phyloP scores from a whole-genome alignment of 148 eudicot genomes.

The Fagopyrum homotropicum region DNA sequence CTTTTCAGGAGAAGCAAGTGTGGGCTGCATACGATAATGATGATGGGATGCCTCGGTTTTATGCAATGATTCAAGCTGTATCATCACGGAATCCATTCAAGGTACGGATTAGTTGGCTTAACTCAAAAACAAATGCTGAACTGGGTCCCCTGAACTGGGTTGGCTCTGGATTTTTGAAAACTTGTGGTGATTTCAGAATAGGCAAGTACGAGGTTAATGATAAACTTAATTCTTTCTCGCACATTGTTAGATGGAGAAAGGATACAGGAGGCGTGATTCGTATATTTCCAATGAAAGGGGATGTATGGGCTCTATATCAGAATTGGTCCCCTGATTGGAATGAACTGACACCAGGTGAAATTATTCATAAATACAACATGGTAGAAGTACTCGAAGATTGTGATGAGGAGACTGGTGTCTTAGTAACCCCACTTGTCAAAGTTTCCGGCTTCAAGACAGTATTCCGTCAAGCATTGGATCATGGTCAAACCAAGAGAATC shows the following conservation, averaged over 20 bases:
- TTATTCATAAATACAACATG: constrained; percentile 56
- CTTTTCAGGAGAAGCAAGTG: constrained; percentile 54
- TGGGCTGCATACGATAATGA: constrained; percentile 63
- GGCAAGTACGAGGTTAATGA: constrained; percentile 37
- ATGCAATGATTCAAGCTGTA: constrained; percentile 46
- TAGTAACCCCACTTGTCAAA: constrained; percentile 50
- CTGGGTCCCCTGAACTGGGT: constrained; percentile 30
- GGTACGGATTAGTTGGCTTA: constrained; percentile 54
- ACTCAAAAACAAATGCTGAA: constrained; percentile 34
- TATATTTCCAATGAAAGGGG: constrained; percentile 57
- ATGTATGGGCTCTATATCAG: constrained; percentile 64
- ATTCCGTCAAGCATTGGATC: constrained; percentile 53
- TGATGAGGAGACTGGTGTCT: constrained; percentile 37
- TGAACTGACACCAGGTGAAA: constrained; percentile 44
- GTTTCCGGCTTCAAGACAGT: constrained; percentile 63
- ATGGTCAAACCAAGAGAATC: constrained; percentile 30
- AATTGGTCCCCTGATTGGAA: constrained; percentile 72
- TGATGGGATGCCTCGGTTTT: constrained; percentile 75
- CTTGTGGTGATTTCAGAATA: constrained; percentile 52
- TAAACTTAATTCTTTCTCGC: constrained; percentile 48
- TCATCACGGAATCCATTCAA: constrained; percentile 46
- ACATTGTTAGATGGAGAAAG: constrained; percentile 54
- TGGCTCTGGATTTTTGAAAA: constrained; percentile 36
- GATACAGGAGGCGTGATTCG: constrained; percentile 31
- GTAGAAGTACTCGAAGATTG: constrained; percentile 54